Percentiles rank a stretch among this genome's conserved stretches.
Evolutionary conservation across 1,139 yeast species (phyloP).

Genomic region (Kodamaea alishanica): DNA sequence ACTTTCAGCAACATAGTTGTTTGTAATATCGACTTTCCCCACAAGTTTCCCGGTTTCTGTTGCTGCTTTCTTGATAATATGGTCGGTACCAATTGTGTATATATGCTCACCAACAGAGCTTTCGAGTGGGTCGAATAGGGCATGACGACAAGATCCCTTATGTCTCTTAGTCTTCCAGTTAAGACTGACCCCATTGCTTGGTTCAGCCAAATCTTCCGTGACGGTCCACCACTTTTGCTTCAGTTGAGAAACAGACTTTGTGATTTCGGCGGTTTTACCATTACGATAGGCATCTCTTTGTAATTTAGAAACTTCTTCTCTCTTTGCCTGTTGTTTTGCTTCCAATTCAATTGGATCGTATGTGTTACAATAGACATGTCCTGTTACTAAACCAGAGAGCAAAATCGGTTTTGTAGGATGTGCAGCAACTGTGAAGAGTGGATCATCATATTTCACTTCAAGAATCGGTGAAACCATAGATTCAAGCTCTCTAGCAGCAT

Average conservation of each 20-base stretch:
- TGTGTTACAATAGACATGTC: conserved; percentile 58
- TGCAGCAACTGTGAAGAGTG: conserved; percentile 72
- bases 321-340: conserved; percentile 21
- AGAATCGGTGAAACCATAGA: conserved; percentile 48
- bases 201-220: conserved; percentile 32
- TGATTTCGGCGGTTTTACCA: conserved; percentile 27
- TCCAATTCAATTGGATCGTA: conserved; percentile 51
- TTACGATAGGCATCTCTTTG: conserved; percentile 27
- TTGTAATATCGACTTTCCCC: conserved; percentile 41
- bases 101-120: conserved; percentile 48
- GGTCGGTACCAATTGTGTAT: conserved; percentile 77
- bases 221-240: conserved; percentile 50
- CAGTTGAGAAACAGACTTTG: conserved; percentile 36
- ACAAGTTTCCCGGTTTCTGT: conserved; percentile 74
- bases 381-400: conserved; percentile 74
- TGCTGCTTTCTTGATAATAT: conserved; percentile 70
- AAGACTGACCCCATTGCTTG: conserved; percentile 31
- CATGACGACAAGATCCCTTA: conserved; percentile 79
- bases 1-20: conserved; percentile 24
- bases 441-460: conserved; percentile 52
- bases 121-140: conserved; percentile 57
- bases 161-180: conserved; percentile 88
- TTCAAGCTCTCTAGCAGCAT: conserved; percentile 32
- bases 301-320: conserved; percentile 19
- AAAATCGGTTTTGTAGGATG: conserved; percentile 72